Evolutionary conservation across 2,329 filamentous ascomycete species (phyloP).

Genomic region (Ophiostoma sp.): DNA sequence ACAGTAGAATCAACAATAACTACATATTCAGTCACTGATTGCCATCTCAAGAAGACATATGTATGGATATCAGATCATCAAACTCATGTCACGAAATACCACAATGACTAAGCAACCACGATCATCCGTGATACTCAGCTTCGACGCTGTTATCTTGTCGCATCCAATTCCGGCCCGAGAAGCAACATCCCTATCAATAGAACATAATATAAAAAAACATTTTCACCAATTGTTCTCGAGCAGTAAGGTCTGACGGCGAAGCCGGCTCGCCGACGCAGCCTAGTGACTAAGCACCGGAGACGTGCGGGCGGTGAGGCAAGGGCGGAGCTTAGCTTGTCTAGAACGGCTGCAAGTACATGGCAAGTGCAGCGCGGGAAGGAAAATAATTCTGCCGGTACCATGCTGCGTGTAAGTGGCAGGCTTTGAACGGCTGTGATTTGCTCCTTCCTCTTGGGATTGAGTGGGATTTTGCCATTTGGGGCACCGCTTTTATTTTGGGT

Average conservation of each 20-base stretch:
- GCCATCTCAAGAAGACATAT: too few species aligned
- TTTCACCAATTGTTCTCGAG: neutral
- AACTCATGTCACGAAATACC: neutral
- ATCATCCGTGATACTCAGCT: too few species aligned
- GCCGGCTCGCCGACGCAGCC: neutral
- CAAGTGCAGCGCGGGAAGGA: slow-evolving; percentile 20
- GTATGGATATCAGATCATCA: too few species aligned
- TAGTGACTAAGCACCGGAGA: slow-evolving; percentile 6
- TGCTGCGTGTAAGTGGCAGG: neutral
- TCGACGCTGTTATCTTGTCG: neutral
- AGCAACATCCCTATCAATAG: neutral
- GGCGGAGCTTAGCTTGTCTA: neutral
- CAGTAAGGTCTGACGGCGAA: neutral
- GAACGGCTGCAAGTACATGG: neutral
- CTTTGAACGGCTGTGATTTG: neutral
- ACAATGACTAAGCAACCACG: neutral
- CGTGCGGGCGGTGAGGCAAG: slow-evolving; percentile 5
- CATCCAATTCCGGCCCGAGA: neutral
- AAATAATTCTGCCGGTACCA: slow-evolving; percentile 24
- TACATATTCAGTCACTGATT: too few species aligned
- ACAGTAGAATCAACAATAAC: neutral
- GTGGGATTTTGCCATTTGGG: neutral
- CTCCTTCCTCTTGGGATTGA: neutral
- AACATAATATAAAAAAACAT: neutral
- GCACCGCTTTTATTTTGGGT: slow-evolving; percentile 18